Evolutionary conservation across 306 rosid genomes (phyloP), one percentile per base, ranked within the genome.

Genomic region (Vigna nakashimae): DNA sequence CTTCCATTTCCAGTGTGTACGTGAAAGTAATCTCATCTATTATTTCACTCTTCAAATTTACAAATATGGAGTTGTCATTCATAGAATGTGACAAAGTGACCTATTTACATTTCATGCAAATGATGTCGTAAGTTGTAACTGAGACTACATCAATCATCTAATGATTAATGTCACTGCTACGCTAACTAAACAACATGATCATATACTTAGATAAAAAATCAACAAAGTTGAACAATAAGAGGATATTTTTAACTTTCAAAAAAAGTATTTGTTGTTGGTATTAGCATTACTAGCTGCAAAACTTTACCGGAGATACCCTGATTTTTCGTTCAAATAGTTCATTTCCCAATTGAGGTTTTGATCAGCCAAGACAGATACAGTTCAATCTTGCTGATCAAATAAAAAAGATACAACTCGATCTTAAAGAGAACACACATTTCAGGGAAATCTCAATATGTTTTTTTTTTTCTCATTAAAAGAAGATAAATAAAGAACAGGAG

Each of bases 111-210:
- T 38, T 18, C 53, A 32, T 48, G 30, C 6, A 16, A 17, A 9
- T 43, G 38, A 50, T 38, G 59, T 17, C 4, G 24, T 8, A 40
- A 38, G 9, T 38, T 38, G 43, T 38, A 38, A 38, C 43, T 26
- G 28, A 26, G 28, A 26, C 28, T 26, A 26, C 28, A 26, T 26
- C 28, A 26, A 26, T 26, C 28, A 26, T 38, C 45, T 1, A 40
- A 40, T 40, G 12, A 32, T 17, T 42, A n/a, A 57, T 34, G 49
- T 10, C 64, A 9, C 14, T 7, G 11, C 45, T 40, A 40, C 4
- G 49, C 53, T 48, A 57, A 74, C n/a, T 13, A 17, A 67, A 17
- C 38, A 74, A 28, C 84, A 74, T 48, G 49, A 60, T 55, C 64
- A n/a, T 55, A 55, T 13, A 24, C 22, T 20, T 26, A 26, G 28